These are phyloP conservation scores for Neurospora sp. DNA, from an alignment of 495 filamentous ascomycete species.

Conservation along the genomic window DNA sequence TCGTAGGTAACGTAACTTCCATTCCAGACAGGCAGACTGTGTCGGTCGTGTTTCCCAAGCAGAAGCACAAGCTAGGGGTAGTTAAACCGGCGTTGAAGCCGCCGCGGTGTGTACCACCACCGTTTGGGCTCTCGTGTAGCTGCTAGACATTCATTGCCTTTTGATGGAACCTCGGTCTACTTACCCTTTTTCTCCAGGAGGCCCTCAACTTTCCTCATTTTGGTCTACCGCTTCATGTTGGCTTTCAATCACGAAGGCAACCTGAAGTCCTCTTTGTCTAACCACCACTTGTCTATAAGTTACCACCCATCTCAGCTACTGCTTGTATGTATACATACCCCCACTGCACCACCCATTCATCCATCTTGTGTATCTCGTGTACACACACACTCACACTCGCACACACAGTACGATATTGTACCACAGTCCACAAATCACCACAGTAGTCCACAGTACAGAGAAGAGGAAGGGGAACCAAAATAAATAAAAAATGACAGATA, in stretches of 20 bases:
- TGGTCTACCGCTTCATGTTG: background rate
- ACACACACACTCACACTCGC: background rate
- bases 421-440: background rate
- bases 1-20: background rate
- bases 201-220: background rate
- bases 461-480: background rate
- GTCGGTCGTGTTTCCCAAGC: background rate
- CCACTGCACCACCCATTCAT: background rate
- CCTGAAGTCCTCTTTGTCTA: background rate
- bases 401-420: background rate
- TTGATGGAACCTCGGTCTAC: background rate
- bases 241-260: background rate
- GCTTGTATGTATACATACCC: background rate
- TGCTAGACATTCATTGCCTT: background rate
- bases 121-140: background rate
- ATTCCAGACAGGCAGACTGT: background rate
- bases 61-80: background rate
- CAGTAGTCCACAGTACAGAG: background rate
- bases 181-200: background rate
- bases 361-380: background rate
- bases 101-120: background rate
- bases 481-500: background rate
- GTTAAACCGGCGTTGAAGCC: background rate
- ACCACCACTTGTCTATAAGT: background rate
- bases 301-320: background rate